Conservation (phyloP, 208 protist species). For the Trypanosoma cruzi region DNA sequence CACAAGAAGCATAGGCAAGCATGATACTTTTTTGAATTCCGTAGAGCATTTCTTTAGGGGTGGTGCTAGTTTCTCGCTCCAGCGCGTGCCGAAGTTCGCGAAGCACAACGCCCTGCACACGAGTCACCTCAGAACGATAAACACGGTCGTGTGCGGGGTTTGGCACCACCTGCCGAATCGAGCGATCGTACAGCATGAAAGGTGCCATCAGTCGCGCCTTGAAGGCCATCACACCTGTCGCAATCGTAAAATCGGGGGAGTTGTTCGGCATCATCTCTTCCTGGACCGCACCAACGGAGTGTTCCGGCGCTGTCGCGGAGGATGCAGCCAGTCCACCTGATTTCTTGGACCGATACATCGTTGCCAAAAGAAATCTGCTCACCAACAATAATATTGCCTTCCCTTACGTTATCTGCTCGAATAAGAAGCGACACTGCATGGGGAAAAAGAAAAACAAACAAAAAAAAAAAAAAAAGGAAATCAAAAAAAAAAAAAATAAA, state of each 20-base stretch:
- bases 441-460: not conserved
- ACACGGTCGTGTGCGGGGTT: slow-evolving; percentile 50
- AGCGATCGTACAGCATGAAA: slow-evolving; percentile 59
- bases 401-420: not conserved
- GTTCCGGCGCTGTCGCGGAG: not conserved
- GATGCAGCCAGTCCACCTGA: not conserved
- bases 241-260: slow-evolving; percentile 4
- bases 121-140: slow-evolving; percentile 38
- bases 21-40: slow-evolving; percentile 43
- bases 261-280: not conserved
- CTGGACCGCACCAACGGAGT: not conserved
- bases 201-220: slow-evolving; percentile 52
- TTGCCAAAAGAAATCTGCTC: not conserved
- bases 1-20: slow-evolving; percentile 44
- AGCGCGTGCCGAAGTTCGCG: slow-evolving; percentile 38
- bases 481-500: not conserved
- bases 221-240: slow-evolving; percentile 25
- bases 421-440: slow-evolving; percentile 1
- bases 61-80: slow-evolving; percentile 25
- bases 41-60: slow-evolving; percentile 62
- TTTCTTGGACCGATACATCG: slow-evolving; percentile 18
- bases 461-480: not conserved
- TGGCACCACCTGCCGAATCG: slow-evolving; percentile 36
- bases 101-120: slow-evolving; percentile 47
- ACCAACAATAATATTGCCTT: not conserved